Evolutionary conservation across 495 filamentous ascomycete genomes (phyloP).

Genomic region (Astrothelium subdiscretum): DNA sequence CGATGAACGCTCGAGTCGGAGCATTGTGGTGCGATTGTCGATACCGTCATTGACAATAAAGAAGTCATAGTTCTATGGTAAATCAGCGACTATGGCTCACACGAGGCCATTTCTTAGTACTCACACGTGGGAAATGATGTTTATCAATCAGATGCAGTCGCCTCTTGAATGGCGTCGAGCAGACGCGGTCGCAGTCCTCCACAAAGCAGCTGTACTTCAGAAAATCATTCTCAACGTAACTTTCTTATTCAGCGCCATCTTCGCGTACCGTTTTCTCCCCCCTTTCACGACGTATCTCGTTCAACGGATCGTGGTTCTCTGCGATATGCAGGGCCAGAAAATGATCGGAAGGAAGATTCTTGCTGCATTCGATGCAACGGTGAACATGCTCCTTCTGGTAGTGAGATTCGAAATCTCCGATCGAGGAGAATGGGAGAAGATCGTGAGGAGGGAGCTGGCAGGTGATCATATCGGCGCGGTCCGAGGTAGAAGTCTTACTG

Average conservation of each 20-base stretch:
- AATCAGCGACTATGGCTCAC: slow-evolving; percentile 4
- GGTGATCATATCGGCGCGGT: slow-evolving; percentile 38
- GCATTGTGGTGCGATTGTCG: slow-evolving; percentile 67
- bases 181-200: slow-evolving; percentile 76
- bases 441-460: slow-evolving; percentile 77
- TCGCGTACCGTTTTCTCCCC: slow-evolving; percentile 79
- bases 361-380: slow-evolving; percentile 69
- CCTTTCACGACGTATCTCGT: slow-evolving; percentile 53
- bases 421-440: slow-evolving; percentile 55
- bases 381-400: slow-evolving; percentile 73
- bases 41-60: slow-evolving; percentile 77
- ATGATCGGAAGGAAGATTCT: slow-evolving; percentile 39
- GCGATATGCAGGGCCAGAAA: slow-evolving; percentile 77
- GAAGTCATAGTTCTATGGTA: slow-evolving; percentile 68
- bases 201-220: slow-evolving; percentile 76
- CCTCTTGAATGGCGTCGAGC: slow-evolving; percentile 71
- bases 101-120: neutral
- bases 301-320: slow-evolving; percentile 81
- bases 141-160: slow-evolving; percentile 84
- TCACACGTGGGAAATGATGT: slow-evolving; percentile 75
- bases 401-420: slow-evolving; percentile 78
- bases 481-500: slow-evolving; percentile 11
- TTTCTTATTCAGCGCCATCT: neutral
- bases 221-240: neutral
- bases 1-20: slow-evolving; percentile 42